A percentile compares a stretch with the other conserved stretches of the same genome.
Evolutionary conservation across 108 stramenopile genomes (phyloP).

Genomic region (Fragilariopsis cylindrus): DNA sequence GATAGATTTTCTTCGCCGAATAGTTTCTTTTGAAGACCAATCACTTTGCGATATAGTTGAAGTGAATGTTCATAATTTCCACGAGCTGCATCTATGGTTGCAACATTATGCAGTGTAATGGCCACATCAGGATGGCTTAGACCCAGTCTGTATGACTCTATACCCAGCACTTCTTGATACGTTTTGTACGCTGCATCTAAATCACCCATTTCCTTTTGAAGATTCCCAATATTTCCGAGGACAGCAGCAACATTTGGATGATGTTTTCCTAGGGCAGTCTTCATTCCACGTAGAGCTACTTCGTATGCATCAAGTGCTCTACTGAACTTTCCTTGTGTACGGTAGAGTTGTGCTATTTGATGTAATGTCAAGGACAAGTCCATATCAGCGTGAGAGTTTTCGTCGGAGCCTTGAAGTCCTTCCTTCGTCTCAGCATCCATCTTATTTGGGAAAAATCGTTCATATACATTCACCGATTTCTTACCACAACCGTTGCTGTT

Average conservation of each 20-base stretch:
- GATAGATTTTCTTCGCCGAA: constrained; percentile 67
- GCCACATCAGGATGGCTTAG: constrained; percentile 85
- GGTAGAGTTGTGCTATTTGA: constrained; percentile 78
- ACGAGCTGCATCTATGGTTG: constrained; percentile 85
- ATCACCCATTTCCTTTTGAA: constrained; percentile 85
- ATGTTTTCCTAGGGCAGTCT: constrained; percentile 61
- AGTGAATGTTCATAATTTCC: constrained; percentile 73
- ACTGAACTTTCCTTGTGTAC: constrained; percentile 50
- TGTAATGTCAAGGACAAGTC: constrained; percentile 81
- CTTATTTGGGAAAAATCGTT: constrained; percentile 54
- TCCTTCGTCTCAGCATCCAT: not conserved
- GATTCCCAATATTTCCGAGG: constrained; percentile 84
- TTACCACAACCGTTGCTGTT: constrained; percentile 11
- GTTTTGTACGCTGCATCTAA: constrained; percentile 76
- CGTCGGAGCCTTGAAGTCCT: constrained; percentile 16
- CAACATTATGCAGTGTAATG: constrained; percentile 87
- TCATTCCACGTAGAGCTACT: constrained; percentile 81
- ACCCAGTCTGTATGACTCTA: constrained; percentile 83
- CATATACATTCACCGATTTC: constrained; percentile 42
- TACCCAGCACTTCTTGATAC: constrained; percentile 84
- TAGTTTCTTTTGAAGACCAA: constrained; percentile 72
- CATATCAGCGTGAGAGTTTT: constrained; percentile 54
- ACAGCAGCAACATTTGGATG: constrained; percentile 83
- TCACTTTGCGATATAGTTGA: constrained; percentile 68
- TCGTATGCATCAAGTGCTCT: constrained; percentile 72